Evolutionary conservation across 768 basidiomycete genomes (phyloP), one percentile per base, ranked within the genome.

Genomic region (Gloeopeniophorella convolvens): DNA sequence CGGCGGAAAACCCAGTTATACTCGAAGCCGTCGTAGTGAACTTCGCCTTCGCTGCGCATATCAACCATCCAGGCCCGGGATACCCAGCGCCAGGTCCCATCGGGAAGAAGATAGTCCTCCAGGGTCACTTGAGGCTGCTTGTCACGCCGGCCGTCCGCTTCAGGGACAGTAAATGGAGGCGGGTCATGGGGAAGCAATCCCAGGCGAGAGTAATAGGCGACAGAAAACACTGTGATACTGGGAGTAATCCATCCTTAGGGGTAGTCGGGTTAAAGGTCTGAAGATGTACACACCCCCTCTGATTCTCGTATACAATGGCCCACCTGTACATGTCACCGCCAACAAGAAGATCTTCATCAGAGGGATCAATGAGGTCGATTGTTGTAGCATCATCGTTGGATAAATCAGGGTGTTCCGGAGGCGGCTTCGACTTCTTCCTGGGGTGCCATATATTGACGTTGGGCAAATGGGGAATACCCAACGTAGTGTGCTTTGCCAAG

Each of bases 41-140:
- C 83, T 59, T 83, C 77, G 43, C 85, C 85, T 20, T 85, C 80
- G 24, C 80, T 77, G 34, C 83, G 84, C 88, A 91, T 90, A 68
- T 91, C 89, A 50, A 90, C 79, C 85, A 90, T 85, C 88, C 88
- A 91, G 6, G 76, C 66, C 35, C 77, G 77, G 34, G 85, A 87
- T 1, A 89, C 79, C 88, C 88, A 91, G 44, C 68, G 75, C 89
- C 89, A 91, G 18, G 73, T 76, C 20, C 85, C 87, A 56, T 89
- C 85, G 2, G 88, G 88, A 21, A 90, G 74, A 8, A 84, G 83
- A 59, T 83, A 91, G 48, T 75, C 74, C 3, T 67, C 63, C 4
- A 87, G 73, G 7, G 80, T 72, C 42, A 85, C 70, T 3, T 76
- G 74, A 0, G 80, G 75, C 55, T 81, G 78, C 68, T 68, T 20